A percentile compares a stretch with the other conserved stretches of the same genome.
These are phyloP conservation scores for Zostera marina DNA, from an alignment of 116 monocot genomes.

Conservation along the genomic window DNA sequence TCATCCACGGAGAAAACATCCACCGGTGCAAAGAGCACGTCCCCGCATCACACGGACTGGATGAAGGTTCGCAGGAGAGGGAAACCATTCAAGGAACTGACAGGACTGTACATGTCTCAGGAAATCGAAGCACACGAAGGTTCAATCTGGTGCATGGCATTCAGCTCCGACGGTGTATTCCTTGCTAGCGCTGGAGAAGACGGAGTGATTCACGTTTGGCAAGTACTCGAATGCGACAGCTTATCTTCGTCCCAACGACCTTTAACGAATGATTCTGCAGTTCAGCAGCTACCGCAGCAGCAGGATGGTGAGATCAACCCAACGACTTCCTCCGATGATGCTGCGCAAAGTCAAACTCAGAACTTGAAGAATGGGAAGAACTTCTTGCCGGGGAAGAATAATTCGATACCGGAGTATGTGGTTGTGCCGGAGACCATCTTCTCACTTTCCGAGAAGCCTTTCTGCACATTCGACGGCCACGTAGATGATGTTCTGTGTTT, in stretches of 20 bases:
- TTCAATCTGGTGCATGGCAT: constrained; percentile 86
- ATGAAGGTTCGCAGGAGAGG: constrained; percentile 73
- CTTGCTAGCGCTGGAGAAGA: constrained; percentile 90
- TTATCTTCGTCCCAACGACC: constrained; percentile 10
- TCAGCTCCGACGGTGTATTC: constrained; percentile 41
- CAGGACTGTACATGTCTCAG: constrained; percentile 79
- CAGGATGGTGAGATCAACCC: background rate
- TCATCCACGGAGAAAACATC: no score
- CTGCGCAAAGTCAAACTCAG: constrained; percentile 21
- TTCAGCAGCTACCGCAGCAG: background rate
- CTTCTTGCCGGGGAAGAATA: constrained; percentile 12
- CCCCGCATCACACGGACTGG: constrained; percentile 28
- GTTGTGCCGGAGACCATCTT: constrained; percentile 70
- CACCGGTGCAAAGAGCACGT: no score
- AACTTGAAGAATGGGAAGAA: constrained; percentile 30
- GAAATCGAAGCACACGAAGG: constrained; percentile 85
- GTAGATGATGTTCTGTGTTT: constrained; percentile 77
- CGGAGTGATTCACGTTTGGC: constrained; percentile 56
- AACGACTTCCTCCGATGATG: background rate
- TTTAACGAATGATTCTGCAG: constrained; percentile 3
- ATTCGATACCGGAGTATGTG: constrained; percentile 30
- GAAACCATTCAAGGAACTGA: constrained; percentile 83
- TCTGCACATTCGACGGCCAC: constrained; percentile 81
- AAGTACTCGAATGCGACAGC: constrained; percentile 32
- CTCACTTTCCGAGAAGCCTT: constrained; percentile 51